These are phyloP conservation scores for Penicillium robsamsonii DNA, from an alignment of 495 filamentous ascomycete species.

Conservation along the genomic window DNA sequence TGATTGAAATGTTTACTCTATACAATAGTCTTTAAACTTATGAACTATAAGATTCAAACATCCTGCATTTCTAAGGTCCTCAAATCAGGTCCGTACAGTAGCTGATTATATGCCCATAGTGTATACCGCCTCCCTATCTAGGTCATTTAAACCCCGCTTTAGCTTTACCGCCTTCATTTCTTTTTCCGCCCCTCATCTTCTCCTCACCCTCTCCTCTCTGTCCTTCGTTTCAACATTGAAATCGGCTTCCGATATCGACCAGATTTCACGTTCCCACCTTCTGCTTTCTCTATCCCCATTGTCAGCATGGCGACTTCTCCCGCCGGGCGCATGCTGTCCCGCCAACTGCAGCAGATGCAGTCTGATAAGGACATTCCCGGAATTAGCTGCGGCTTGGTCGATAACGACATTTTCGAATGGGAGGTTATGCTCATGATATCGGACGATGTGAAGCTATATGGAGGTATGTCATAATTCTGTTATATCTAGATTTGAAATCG, in stretches of 20 bases:
- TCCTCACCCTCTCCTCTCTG: conserved; percentile 4
- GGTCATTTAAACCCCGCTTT: conserved; percentile 2
- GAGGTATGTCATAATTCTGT: conserved; percentile 54
- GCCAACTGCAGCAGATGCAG: conserved; percentile 93
- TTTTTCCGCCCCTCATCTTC: conserved; percentile 20
- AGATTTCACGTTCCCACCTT: background rate
- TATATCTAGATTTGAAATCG: background rate
- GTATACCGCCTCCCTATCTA: background rate
- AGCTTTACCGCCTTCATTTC: conserved; percentile 23
- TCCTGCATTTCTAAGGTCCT: background rate
- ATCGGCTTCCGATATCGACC: background rate
- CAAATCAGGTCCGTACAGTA: background rate
- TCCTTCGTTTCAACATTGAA: conserved; percentile 1
- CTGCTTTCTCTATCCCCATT: background rate
- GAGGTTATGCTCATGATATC: conserved; percentile 99
- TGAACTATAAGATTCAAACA: background rate
- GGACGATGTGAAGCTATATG: conserved; percentile 94
- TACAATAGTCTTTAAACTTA: background rate
- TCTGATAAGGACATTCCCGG: conserved; percentile 86
- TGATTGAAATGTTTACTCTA: background rate
- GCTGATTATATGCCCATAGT: background rate
- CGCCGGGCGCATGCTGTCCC: conserved; percentile 72
- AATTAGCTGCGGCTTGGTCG: conserved; percentile 86
- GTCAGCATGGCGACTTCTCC: conserved; percentile 49
- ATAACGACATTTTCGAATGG: conserved; percentile 96